Conservation (phyloP, 2,329 filamentous ascomycete genomes). For the Phialemoniopsis sp. region DNA sequence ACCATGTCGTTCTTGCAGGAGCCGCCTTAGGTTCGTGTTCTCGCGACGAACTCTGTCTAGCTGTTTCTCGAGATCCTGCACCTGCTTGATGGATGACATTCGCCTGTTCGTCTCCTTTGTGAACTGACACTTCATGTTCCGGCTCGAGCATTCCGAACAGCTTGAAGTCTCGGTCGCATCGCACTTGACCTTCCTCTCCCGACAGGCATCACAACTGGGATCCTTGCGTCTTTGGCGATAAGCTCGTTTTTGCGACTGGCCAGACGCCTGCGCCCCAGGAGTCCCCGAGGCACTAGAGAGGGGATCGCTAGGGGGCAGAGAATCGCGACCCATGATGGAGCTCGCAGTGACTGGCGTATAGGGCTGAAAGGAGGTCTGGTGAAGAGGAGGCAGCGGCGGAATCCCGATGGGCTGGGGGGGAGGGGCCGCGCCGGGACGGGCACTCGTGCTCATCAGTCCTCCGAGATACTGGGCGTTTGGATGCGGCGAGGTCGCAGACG, state of each 20-base stretch:
- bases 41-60: conserved; percentile 76
- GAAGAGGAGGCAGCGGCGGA: conserved; percentile 35
- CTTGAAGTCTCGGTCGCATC: conserved; percentile 95
- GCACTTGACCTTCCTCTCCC: conserved; percentile 82
- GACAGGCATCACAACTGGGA: conserved; percentile 94
- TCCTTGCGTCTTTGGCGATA: conserved; percentile 95
- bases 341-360: conserved; percentile 47
- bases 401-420: conserved; percentile 51
- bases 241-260: conserved; percentile 81
- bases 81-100: conserved; percentile 99
- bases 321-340: conserved; percentile 53
- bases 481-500: conserved; percentile 56
- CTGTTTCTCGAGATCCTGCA: conserved; percentile 94
- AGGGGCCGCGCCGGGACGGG: conserved; percentile 42
- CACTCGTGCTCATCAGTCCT: conserved; percentile 47
- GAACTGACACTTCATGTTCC: conserved; percentile 96
- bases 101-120: conserved; percentile 97
- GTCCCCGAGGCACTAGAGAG: conserved; percentile 19
- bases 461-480: conserved; percentile 44
- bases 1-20: conserved; percentile 48
- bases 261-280: conserved; percentile 33
- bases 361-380: conserved; percentile 42
- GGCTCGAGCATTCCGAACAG: conserved; percentile 95
- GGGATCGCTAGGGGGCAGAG: conserved; percentile 51
- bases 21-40: conserved; percentile 68